These are phyloP conservation scores for Uronychia setigera DNA, from an alignment of 73 alveolate genomes.

Conservation along the genomic window DNA sequence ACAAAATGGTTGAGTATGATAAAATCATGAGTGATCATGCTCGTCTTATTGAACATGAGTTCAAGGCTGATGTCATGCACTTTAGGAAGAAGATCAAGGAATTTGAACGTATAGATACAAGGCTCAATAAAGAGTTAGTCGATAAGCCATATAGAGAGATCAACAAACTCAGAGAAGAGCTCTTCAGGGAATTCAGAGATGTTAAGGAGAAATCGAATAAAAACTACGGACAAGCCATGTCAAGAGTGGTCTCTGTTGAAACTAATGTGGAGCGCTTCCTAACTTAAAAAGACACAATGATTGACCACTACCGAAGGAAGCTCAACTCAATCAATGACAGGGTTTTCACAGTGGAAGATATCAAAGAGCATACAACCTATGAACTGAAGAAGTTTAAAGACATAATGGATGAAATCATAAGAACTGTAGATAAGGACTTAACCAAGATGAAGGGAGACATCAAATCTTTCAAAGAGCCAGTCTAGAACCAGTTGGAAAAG, in stretches of 20 bases:
- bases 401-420: background rate
- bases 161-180: conserved; percentile 11
- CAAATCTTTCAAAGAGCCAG: background rate
- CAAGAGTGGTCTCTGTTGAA: conserved; percentile 27
- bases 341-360: background rate
- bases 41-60: background rate
- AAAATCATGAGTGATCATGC: background rate
- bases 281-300: conserved; percentile 11
- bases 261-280: conserved; percentile 15
- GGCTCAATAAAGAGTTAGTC: conserved; percentile 38
- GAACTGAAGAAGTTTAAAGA: conserved; percentile 19
- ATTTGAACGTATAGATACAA: conserved; percentile 30
- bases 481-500: background rate
- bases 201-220: conserved; percentile 8
- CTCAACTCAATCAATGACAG: background rate
- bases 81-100: conserved; percentile 7
- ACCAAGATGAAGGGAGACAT: background rate
- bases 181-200: conserved; percentile 37
- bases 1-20: background rate
- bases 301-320: conserved; percentile 20
- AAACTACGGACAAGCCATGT: conserved; percentile 20
- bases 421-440: background rate
- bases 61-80: background rate
- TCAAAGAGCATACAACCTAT: background rate
- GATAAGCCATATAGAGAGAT: conserved; percentile 38